Conservation (phyloP, 169 alveolate species). For the Toxoplasma gondii region DNA sequence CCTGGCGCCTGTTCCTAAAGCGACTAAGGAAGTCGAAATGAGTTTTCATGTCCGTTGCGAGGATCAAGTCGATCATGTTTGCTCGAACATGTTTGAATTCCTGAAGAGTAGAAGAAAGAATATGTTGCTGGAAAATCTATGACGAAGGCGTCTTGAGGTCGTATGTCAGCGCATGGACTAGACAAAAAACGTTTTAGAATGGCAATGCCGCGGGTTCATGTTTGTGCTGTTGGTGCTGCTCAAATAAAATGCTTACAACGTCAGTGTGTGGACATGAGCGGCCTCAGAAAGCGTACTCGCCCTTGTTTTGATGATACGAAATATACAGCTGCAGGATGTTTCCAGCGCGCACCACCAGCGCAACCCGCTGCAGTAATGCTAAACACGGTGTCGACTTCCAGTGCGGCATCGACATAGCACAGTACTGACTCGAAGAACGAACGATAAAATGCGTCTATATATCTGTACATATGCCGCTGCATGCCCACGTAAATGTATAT, state of each 20-base stretch:
- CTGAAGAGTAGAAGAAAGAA: slow-evolving; percentile 56
- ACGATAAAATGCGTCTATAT: too few species aligned
- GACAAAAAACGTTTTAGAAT: too few species aligned
- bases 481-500: not conserved
- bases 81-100: slow-evolving; percentile 49
- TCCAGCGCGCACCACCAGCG: too few species aligned
- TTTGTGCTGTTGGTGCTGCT: too few species aligned
- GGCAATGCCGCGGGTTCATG: too few species aligned
- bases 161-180: not conserved
- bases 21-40: slow-evolving; percentile 91
- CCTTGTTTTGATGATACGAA: not conserved
- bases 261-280: too few species aligned
- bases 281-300: too few species aligned
- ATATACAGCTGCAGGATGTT: not conserved
- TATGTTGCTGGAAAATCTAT: slow-evolving; percentile 64
- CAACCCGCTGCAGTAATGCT: too few species aligned
- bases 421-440: too few species aligned
- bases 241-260: too few species aligned
- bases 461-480: not conserved
- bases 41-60: slow-evolving; percentile 93
- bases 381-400: too few species aligned
- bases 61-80: slow-evolving; percentile 76
- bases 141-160: not conserved
- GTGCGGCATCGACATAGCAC: too few species aligned
- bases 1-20: slow-evolving; percentile 73